phyloP scores from a whole-genome alignment of 2,329 filamentous ascomycete species.

The Colletotrichum sublineola region DNA sequence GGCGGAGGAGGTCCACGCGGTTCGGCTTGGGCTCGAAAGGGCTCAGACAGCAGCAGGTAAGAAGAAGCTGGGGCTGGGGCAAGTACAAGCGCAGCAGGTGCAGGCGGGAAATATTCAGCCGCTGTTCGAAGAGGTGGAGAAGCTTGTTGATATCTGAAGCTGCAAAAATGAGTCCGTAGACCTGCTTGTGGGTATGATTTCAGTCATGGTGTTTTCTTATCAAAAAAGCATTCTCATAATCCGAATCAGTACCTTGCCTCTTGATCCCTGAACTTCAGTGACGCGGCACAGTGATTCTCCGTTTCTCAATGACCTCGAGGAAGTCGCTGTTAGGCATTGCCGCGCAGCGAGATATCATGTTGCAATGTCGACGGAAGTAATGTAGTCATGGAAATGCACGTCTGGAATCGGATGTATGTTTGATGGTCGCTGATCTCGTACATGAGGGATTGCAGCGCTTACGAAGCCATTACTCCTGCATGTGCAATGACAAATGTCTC shows the following conservation, averaged over 20 bases:
- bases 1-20: slow-evolving; percentile 29
- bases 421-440: background rate
- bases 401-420: background rate
- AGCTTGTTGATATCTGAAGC: slow-evolving; percentile 35
- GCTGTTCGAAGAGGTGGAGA: slow-evolving; percentile 16
- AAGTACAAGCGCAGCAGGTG: background rate
- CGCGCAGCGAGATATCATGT: background rate
- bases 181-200: background rate
- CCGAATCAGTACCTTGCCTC: background rate
- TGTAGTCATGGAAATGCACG: background rate
- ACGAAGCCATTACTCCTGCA: background rate
- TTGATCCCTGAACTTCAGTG: background rate
- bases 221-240: background rate
- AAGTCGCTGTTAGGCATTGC: background rate
- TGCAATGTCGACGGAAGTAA: too few relatives aligned
- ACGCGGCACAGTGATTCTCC: too few relatives aligned
- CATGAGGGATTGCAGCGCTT: background rate
- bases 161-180: background rate
- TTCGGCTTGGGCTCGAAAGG: slow-evolving; percentile 24
- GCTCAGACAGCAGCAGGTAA: slow-evolving; percentile 12
- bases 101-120: slow-evolving; percentile 3
- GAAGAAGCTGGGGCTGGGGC: background rate
- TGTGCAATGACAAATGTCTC: background rate
- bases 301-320: background rate
- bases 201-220: too few relatives aligned